Evolutionary conservation across 441 rosid genomes (phyloP).

Genomic region (Biscutella laevigata): DNA sequence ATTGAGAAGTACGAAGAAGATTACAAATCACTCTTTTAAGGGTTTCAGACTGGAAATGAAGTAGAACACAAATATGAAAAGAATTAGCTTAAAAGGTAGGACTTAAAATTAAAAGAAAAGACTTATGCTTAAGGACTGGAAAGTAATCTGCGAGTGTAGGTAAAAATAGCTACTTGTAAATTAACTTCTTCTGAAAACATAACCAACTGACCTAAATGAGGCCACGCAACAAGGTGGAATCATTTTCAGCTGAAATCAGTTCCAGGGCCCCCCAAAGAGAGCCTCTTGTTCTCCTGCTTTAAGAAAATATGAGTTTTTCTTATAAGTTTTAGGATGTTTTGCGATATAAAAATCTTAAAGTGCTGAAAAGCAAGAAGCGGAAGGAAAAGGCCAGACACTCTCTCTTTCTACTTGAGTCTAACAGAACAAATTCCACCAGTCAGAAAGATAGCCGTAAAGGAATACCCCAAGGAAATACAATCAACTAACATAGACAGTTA

Average conservation of each 20-base stretch:
- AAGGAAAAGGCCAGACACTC: conserved; percentile 48
- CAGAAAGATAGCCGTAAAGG: conserved; percentile 16
- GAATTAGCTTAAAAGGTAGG: conserved; percentile 24
- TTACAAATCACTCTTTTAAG: conserved; percentile 13
- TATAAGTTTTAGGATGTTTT: conserved; percentile 35
- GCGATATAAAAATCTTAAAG: conserved; percentile 48
- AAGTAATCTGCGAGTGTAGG: conserved; percentile 49
- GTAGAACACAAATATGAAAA: conserved; percentile 26
- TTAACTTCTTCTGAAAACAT: conserved; percentile 57
- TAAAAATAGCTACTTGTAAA: conserved; percentile 44
- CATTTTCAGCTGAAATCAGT: conserved; percentile 89
- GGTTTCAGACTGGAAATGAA: conserved; percentile 9
- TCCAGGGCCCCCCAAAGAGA: conserved; percentile 95
- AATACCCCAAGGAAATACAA: conserved; percentile 8
- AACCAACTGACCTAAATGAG: conserved; percentile 95
- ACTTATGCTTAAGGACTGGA: conserved; percentile 38
- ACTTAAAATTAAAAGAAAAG: conserved; percentile 25
- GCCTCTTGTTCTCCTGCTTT: conserved; percentile 97
- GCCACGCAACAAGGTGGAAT: conserved; percentile 95
- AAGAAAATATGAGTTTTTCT: conserved; percentile 73
- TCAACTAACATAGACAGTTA: conserved; percentile 10
- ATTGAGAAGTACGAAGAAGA: conserved; percentile 17
- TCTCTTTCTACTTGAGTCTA: conserved; percentile 36
- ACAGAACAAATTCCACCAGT: conserved; percentile 23
- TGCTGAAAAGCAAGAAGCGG: conserved; percentile 50